Evolutionary conservation across 2,329 filamentous ascomycete genomes (phyloP).

Genomic region (Bipolaris sorokiniana): DNA sequence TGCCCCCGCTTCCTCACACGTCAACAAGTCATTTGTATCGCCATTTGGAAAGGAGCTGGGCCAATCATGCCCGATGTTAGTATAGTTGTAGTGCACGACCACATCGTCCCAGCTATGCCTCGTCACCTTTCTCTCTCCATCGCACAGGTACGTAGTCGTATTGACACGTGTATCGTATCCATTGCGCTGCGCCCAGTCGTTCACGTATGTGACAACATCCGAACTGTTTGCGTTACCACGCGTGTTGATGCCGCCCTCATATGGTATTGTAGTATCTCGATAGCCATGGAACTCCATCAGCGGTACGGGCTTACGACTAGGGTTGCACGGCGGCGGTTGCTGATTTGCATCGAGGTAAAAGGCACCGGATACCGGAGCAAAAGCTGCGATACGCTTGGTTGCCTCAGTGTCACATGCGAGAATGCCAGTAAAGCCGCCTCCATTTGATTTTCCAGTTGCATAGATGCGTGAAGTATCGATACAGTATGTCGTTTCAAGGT

Average conservation of each 20-base stretch:
- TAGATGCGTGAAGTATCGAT: conserved; percentile 55
- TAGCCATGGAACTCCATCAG: conserved; percentile 56
- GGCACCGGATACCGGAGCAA: conserved; percentile 57
- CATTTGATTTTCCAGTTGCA: conserved; percentile 61
- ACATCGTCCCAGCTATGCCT: conserved; percentile 38
- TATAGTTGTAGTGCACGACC: conserved; percentile 50
- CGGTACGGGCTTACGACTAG: conserved; percentile 40
- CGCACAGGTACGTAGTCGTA: conserved; percentile 37
- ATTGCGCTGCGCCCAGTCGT: conserved; percentile 49
- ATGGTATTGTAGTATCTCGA: conserved; percentile 51
- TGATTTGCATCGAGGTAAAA: conserved; percentile 48
- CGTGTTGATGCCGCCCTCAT: conserved; percentile 44
- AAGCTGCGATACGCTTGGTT: conserved; percentile 56
- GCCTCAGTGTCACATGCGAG: conserved; percentile 56
- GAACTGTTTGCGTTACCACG: conserved; percentile 29
- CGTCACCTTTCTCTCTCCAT: conserved; percentile 34
- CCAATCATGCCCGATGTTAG: conserved; percentile 52
- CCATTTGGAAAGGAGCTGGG: conserved; percentile 42
- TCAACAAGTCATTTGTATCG: conserved; percentile 34
- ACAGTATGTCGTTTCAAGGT: conserved; percentile 53
- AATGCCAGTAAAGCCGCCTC: conserved; percentile 58
- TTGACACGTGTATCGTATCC: conserved; percentile 37
- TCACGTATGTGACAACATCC: conserved; percentile 38
- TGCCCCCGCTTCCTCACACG: conserved; percentile 39
- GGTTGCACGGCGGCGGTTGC: conserved; percentile 36